Conservation (phyloP, 1,284 basidiomycete genomes). For the Ceratobasidium sp. region DNA sequence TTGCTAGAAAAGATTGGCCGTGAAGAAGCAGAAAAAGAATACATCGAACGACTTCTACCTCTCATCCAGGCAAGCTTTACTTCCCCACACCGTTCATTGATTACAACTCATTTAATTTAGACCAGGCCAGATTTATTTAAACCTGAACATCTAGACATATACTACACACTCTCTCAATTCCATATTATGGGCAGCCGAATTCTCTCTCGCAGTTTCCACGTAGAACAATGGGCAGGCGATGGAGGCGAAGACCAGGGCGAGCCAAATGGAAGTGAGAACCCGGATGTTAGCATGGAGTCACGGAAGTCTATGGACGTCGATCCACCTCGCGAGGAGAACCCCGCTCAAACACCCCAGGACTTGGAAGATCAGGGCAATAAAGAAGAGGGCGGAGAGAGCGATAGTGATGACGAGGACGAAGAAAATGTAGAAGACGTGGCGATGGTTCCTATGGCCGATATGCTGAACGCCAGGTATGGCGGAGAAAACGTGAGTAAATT, state of each 20-base stretch:
- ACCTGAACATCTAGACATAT: slow-evolving; percentile 57
- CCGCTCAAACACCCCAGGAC: slow-evolving; percentile 15
- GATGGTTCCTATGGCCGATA: slow-evolving; percentile 98
- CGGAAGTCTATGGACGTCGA: slow-evolving; percentile 65
- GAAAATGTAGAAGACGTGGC: slow-evolving; percentile 78
- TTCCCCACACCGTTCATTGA: slow-evolving; percentile 15
- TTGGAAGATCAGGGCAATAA: slow-evolving; percentile 49
- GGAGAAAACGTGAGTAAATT: slow-evolving; percentile 77
- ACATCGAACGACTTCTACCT: slow-evolving; percentile 70
- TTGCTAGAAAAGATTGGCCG: slow-evolving; percentile 84
- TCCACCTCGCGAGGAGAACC: slow-evolving; percentile 48
- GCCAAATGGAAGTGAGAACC: slow-evolving; percentile 44
- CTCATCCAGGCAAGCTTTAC: slow-evolving; percentile 65
- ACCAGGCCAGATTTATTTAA: slow-evolving; percentile 78
- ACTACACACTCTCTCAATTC: slow-evolving; percentile 81
- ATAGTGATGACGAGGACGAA: slow-evolving; percentile 66
- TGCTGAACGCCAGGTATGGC: slow-evolving; percentile 90
- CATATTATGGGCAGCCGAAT: slow-evolving; percentile 95
- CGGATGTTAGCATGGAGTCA: slow-evolving; percentile 42
- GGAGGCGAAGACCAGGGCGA: slow-evolving; percentile 51
- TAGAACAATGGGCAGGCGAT: slow-evolving; percentile 65
- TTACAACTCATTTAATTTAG: slow-evolving; percentile 55
- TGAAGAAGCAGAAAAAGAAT: slow-evolving; percentile 83
- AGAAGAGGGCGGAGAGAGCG: slow-evolving; percentile 51
- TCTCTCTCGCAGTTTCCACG: slow-evolving; percentile 88